These are phyloP conservation scores for Mrakia frigida DNA, from an alignment of 768 basidiomycete species.

Conservation along the genomic window DNA sequence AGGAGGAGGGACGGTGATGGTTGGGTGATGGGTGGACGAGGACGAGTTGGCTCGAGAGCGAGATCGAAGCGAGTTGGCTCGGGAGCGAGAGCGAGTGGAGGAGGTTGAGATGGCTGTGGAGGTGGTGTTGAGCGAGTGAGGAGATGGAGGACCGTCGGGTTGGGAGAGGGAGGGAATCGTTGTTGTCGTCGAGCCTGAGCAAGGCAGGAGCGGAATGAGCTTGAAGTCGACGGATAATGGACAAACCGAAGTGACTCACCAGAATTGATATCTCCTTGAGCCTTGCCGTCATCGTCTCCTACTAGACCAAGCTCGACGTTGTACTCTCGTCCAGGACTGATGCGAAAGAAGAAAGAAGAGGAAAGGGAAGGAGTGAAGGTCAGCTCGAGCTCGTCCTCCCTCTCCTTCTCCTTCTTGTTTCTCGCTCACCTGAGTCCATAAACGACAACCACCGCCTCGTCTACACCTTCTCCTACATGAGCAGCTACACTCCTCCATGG, in stretches of 20 bases:
- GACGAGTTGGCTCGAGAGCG: conserved; percentile 36
- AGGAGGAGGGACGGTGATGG: conserved; percentile 6
- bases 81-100: conserved; percentile 37
- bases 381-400: not conserved
- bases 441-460: conserved; percentile 85
- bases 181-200: conserved; percentile 12
- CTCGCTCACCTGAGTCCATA: conserved; percentile 73
- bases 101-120: conserved; percentile 36
- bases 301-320: conserved; percentile 31
- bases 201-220: not conserved
- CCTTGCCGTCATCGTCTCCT: conserved; percentile 22
- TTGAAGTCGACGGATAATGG: not conserved
- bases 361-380: conserved; percentile 40
- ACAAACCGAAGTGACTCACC: not conserved
- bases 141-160: conserved; percentile 2
- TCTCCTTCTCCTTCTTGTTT: conserved; percentile 18
- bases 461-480: conserved; percentile 60
- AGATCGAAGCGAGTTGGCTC: conserved; percentile 42
- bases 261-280: not conserved
- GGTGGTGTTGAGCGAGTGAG: not conserved
- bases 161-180: conserved; percentile 10
- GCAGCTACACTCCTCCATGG: conserved; percentile 75
- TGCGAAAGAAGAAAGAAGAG: too few species aligned
- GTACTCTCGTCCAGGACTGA: conserved; percentile 32
- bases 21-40: not conserved